phyloP scores from a whole-genome alignment of 169 alveolate genomes.

The Besnoitia besnoiti region DNA sequence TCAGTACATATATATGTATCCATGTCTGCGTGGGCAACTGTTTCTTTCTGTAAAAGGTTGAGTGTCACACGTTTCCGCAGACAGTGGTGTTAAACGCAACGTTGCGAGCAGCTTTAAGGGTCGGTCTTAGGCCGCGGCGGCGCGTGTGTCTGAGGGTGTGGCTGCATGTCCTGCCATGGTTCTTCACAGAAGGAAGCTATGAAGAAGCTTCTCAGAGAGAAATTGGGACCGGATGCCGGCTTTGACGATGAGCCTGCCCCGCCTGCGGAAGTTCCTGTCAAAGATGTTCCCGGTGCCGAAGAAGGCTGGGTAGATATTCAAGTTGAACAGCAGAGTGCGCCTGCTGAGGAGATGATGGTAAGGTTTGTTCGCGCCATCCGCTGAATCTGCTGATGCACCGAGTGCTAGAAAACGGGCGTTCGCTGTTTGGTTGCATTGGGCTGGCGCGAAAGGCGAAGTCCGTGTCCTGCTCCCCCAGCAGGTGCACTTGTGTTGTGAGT shows the following conservation, averaged over 20 bases:
- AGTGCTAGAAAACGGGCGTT: background rate
- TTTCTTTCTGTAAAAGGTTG: too few relatives aligned
- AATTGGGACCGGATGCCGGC: background rate
- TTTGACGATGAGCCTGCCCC: background rate
- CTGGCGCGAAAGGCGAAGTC: too few relatives aligned
- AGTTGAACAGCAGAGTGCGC: constrained; percentile 25
- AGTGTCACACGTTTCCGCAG: too few relatives aligned
- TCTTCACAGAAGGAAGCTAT: constrained; percentile 6
- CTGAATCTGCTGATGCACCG: background rate
- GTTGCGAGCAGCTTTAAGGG: too few relatives aligned
- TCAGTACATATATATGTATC: too few relatives aligned
- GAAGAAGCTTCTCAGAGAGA: constrained; percentile 25
- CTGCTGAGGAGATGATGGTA: background rate
- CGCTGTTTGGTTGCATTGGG: background rate
- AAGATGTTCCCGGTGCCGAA: background rate
- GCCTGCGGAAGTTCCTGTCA: background rate
- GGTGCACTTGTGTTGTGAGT: too few relatives aligned
- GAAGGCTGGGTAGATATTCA: constrained; percentile 12
- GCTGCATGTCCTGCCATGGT: background rate
- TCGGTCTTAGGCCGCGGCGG: too few relatives aligned
- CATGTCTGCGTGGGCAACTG: too few relatives aligned
- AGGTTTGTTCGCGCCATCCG: background rate
- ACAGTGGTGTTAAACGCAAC: too few relatives aligned
- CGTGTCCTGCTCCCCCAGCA: too few relatives aligned
- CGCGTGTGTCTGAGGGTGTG: too few relatives aligned